These are phyloP conservation scores for Yamadazyma atmosphaerica DNA, from an alignment of 1,139 yeast species.

Conservation along the genomic window DNA sequence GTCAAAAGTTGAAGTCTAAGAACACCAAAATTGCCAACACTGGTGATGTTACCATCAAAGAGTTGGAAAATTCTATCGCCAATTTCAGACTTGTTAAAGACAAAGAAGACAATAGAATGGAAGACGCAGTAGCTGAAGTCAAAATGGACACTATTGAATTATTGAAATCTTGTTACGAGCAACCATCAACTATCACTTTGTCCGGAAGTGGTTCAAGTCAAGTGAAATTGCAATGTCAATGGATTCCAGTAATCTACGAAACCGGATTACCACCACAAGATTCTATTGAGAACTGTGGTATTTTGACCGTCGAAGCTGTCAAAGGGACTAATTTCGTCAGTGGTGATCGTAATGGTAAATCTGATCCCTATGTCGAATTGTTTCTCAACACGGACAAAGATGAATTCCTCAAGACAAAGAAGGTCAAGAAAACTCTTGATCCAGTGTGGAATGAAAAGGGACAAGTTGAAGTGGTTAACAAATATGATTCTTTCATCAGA, in stretches of 20 bases:
- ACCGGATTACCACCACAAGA: slow-evolving; percentile 71
- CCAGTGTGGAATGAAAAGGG: slow-evolving; percentile 82
- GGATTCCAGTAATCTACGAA: slow-evolving; percentile 69
- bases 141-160: slow-evolving; percentile 69
- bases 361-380: slow-evolving; percentile 84
- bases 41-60: slow-evolving; percentile 74
- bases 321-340: slow-evolving; percentile 73
- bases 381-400: slow-evolving; percentile 62
- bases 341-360: slow-evolving; percentile 86
- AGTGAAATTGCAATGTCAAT: slow-evolving; percentile 64
- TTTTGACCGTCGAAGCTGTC: slow-evolving; percentile 59
- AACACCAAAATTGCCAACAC: slow-evolving; percentile 52
- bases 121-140: slow-evolving; percentile 61
- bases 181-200: slow-evolving; percentile 52
- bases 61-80: slow-evolving; percentile 71
- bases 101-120: slow-evolving; percentile 52
- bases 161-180: slow-evolving; percentile 61
- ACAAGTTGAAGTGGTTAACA: slow-evolving; percentile 53
- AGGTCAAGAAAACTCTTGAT: slow-evolving; percentile 78
- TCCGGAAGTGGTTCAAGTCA: slow-evolving; percentile 46
- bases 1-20: slow-evolving; percentile 45
- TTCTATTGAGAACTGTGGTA: slow-evolving; percentile 74
- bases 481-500: slow-evolving; percentile 58
- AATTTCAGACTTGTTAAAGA: slow-evolving; percentile 61
- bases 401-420: slow-evolving; percentile 68